These are phyloP conservation scores for Globisporangium polare DNA, from an alignment of 352 stramenopile species.

Conservation along the genomic window DNA sequence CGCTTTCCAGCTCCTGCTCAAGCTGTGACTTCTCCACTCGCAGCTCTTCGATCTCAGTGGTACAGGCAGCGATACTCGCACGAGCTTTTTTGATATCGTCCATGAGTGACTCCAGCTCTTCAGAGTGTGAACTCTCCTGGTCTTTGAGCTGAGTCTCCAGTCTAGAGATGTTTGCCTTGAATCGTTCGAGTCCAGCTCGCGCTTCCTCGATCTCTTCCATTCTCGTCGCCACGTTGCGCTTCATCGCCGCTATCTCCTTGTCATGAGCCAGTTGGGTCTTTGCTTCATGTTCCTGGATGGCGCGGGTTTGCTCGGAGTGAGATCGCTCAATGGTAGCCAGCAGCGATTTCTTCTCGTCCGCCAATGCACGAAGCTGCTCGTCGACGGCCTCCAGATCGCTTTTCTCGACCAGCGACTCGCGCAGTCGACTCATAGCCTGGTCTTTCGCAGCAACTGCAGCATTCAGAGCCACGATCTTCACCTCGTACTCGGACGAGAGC, in stretches of 20 bases:
- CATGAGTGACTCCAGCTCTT: conserved; percentile 35
- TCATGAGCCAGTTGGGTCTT: conserved; percentile 28
- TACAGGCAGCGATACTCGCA: conserved; percentile 31
- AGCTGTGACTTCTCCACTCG: conserved; percentile 32
- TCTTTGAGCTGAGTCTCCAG: conserved; percentile 40
- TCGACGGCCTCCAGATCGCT: conserved; percentile 44
- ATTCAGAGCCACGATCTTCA: conserved; percentile 42
- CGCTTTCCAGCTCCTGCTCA: conserved; percentile 31
- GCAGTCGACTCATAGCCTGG: conserved; percentile 32
- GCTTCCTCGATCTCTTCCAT: conserved; percentile 38
- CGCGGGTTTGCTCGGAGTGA: conserved; percentile 35
- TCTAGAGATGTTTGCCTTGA: conserved; percentile 25
- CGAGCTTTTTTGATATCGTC: conserved; percentile 42
- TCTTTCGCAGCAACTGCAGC: conserved; percentile 44
- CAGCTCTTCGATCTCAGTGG: conserved; percentile 30
- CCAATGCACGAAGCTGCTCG: conserved; percentile 32
- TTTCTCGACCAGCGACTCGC: conserved; percentile 42
- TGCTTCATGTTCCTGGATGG: conserved; percentile 28
- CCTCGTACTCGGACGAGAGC: conserved; percentile 45
- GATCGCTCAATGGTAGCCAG: conserved; percentile 33
- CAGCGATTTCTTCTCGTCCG: conserved; percentile 51
- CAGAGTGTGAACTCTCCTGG: conserved; percentile 27
- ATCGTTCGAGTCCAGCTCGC: conserved; percentile 31
- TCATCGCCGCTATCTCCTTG: conserved; percentile 38
- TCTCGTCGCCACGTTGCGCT: conserved; percentile 33